A percentile compares a stretch with the other conserved stretches of the same genome.
phyloP scores from a whole-genome alignment of 345 rosid species.

The Brassica incana region DNA sequence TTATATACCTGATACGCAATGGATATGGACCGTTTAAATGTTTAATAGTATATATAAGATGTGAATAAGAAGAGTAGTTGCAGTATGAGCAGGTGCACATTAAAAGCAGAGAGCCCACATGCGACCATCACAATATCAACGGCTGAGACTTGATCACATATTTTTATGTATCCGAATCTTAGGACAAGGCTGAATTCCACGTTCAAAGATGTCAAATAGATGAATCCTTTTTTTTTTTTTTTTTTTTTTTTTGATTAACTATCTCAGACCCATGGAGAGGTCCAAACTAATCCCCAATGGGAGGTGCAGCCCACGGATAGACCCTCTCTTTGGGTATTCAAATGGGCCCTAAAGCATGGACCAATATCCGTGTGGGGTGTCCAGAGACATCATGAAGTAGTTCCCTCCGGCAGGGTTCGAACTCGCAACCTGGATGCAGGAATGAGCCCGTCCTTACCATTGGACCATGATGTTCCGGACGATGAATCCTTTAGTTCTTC shows the following conservation, averaged over 20 bases:
- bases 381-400: no score
- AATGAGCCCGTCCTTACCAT: no score
- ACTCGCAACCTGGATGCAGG: no score
- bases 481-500: neutral
- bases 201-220: conserved; percentile 3
- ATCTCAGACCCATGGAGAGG: no score
- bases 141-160: conserved; percentile 1
- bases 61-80: conserved; percentile 32
- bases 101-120: conserved; percentile 27
- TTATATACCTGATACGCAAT: conserved; percentile 22
- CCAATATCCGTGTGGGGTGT: no score
- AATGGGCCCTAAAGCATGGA: no score
- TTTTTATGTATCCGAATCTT: conserved; percentile 23
- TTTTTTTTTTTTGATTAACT: neutral
- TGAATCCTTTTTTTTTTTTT: neutral
- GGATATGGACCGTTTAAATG: conserved; percentile 11
- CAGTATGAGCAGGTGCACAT: conserved; percentile 39
- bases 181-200: conserved; percentile 22
- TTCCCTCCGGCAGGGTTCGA: no score
- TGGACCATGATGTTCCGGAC: no score
- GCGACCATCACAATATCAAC: conserved; percentile 15
- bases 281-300: no score
- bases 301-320: no score
- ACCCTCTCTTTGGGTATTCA: no score
- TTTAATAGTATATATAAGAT: neutral